A percentile compares a stretch with the other conserved stretches of the same genome.
Evolutionary conservation across 495 filamentous ascomycete genomes (phyloP).

Genomic region (Penicillium pancosmium): DNA sequence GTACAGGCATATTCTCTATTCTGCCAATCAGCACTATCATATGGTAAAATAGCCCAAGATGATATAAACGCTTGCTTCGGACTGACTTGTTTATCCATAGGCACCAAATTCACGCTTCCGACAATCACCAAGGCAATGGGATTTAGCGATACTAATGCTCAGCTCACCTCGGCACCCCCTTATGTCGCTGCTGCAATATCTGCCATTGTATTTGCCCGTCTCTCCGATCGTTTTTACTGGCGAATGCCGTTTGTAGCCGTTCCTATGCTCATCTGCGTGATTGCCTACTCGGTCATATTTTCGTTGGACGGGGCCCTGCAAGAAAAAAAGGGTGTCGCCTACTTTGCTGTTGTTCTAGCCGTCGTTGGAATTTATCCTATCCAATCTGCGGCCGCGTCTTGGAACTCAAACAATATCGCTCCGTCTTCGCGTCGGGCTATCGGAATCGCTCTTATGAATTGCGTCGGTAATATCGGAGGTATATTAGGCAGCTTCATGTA

Average conservation of each 20-base stretch:
- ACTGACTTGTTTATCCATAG: slow-evolving; percentile 7
- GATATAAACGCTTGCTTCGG: not conserved
- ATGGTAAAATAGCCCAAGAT: slow-evolving; percentile 19
- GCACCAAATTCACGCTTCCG: slow-evolving; percentile 36
- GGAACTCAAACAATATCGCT: slow-evolving; percentile 43
- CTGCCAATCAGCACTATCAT: slow-evolving; percentile 30
- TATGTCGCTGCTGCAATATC: slow-evolving; percentile 39
- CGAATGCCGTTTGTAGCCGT: slow-evolving; percentile 42
- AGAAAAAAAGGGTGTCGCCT: slow-evolving; percentile 33
- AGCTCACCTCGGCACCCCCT: slow-evolving; percentile 35
- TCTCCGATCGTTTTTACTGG: slow-evolving; percentile 43
- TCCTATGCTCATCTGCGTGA: slow-evolving; percentile 27
- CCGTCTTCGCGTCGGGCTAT: slow-evolving; percentile 38
- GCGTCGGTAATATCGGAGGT: slow-evolving; percentile 39
- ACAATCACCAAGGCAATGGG: slow-evolving; percentile 36
- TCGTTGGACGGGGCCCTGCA: slow-evolving; percentile 29
- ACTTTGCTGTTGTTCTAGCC: slow-evolving; percentile 40
- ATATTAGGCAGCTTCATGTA: slow-evolving; percentile 44
- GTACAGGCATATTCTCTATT: slow-evolving; percentile 32
- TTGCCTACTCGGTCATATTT: slow-evolving; percentile 34
- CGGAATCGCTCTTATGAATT: slow-evolving; percentile 39
- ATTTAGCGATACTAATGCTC: slow-evolving; percentile 32
- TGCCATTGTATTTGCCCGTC: slow-evolving; percentile 30
- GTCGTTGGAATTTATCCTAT: slow-evolving; percentile 44
- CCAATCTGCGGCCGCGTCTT: slow-evolving; percentile 35